Evolutionary conservation across 2,329 filamentous ascomycete genomes (phyloP), one percentile per base, ranked within the genome.

Genomic region (Hypoxylon sp.): DNA sequence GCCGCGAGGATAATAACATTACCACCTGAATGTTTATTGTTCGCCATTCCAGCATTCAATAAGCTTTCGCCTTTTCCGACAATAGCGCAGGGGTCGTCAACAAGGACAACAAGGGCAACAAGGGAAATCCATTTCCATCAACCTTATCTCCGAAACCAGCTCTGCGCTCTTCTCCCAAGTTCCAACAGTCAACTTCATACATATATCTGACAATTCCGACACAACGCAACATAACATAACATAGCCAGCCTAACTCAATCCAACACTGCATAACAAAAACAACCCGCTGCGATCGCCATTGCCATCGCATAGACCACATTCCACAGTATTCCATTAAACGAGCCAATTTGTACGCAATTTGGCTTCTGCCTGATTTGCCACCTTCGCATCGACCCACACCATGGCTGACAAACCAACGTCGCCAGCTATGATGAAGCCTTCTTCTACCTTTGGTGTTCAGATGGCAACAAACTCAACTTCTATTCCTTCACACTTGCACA

Each of bases 391-490:
- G 63, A 60, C 54, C 70, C 63, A 71, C 63, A 71, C 69, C 57
- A 72, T 72, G 64, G 75, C 75, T 75, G 74, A 77, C 74, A 78
- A 77, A 76, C 73, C 72, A 73, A 71, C 62, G 63, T 72, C 71
- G 52, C 60, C 68, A 70, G 59, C 65, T 67, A 62, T 67, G 59
- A 66, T 68, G 63, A 59, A 68, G 31, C 55, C 61, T 62, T 65
- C 71, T 69, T 65, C 71, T 69, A 50, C 63, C 58, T 73, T 73
- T 66, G 65, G 47, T 44, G 15, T 63, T 39, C 67, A 65, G 55
- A 42, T 58, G 60, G 59, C 64, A 55, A 58, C 29, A 50, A 64
- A 64, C 44, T 31, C 53, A 31, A 29, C 46, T 52, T 54, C 27
- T 67, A 67, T 55, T 67, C 53, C n/a, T n/a, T 42, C 35, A 17